Evolutionary conservation across 2,329 filamentous ascomycete genomes (phyloP), one percentile per base, ranked within the genome.

Genomic region (Ophiostoma novo-ulmi): DNA sequence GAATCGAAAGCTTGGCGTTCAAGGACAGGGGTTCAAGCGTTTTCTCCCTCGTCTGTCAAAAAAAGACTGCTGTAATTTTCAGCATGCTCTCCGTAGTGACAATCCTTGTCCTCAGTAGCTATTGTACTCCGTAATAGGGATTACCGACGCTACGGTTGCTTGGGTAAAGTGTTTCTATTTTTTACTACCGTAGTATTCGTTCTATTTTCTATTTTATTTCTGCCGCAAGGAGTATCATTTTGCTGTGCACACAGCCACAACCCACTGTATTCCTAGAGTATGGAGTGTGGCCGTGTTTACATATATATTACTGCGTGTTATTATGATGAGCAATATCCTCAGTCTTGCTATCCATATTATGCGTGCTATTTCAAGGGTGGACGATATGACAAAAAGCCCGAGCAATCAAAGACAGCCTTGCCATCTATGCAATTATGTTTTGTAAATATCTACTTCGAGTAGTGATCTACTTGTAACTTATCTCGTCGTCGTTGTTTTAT

Each of bases 141-240:
- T 20, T 48, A 58, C 52, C 52, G 26, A 7, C 26, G 26, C n/a
- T 63, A 35, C 26, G 22, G 13, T 63, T 4, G 8, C 17, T 35
- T 36, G 58, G 52, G 48, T 26, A 58, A 52, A 31, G 26, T 63
- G 58, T 35, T 36, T 63, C 58, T 63, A 63, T 63, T 63, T 63
- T 63, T 63, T 11, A n/a, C 52, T 58, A 13, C n/a, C 2, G 52
- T 58, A 26, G 52, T 26, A 63, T 63, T 36, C 58, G 14, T 11
- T 55, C 48, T 55, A 8, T 22, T 55, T 55, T 22, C n/a, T 44
- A 14, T 8, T 39, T 17, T 44, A 44, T 44, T 44, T 44, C 48
- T 22, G 22, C n/a, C 20, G 7, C 13, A 6, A 4, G 6, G 5
- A 22, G 48, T 55, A 22, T 14, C 48, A 26, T 22, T 55, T 55